Conservation (phyloP, 2,329 filamentous ascomycete genomes). For the Diaporthe eres region DNA sequence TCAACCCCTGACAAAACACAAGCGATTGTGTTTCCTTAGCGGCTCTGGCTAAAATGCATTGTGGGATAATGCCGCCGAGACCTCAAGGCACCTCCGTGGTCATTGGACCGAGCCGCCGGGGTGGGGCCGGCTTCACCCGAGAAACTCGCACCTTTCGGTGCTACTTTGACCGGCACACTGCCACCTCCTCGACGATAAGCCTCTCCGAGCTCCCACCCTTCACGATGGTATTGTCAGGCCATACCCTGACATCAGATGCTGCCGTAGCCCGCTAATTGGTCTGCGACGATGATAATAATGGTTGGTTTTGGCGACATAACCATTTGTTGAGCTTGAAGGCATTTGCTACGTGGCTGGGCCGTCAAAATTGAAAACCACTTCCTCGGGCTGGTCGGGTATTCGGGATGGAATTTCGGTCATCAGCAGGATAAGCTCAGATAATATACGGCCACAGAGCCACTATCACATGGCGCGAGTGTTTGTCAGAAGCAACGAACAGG, state of each 20-base stretch:
- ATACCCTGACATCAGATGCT: neutral
- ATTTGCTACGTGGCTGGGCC: neutral
- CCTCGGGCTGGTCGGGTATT: constrained; percentile 23
- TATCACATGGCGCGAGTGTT: neutral
- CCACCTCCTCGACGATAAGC: constrained; percentile 14
- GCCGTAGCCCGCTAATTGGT: neutral
- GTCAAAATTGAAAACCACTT: neutral
- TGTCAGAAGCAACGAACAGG: neutral
- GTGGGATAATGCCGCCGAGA: constrained; percentile 14
- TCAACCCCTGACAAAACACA: constrained; percentile 25
- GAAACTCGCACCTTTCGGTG: constrained; percentile 4
- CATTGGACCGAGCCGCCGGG: constrained; percentile 24
- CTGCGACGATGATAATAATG: neutral
- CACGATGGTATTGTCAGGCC: neutral
- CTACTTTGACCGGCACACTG: constrained; percentile 31
- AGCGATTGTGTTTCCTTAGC: constrained; percentile 7
- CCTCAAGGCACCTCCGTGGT: neutral
- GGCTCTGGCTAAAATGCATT: constrained; percentile 27
- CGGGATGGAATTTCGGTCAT: neutral
- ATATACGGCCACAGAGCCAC: neutral
- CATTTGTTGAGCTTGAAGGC: neutral
- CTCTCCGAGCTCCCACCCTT: constrained; percentile 3
- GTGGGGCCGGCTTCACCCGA: constrained; percentile 39
- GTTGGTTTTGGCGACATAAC: neutral
- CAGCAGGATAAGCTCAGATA: neutral